Base-by-base conservation (phyloP, 495 filamentous ascomycete species). In the Xylaria intraflava region DNA sequence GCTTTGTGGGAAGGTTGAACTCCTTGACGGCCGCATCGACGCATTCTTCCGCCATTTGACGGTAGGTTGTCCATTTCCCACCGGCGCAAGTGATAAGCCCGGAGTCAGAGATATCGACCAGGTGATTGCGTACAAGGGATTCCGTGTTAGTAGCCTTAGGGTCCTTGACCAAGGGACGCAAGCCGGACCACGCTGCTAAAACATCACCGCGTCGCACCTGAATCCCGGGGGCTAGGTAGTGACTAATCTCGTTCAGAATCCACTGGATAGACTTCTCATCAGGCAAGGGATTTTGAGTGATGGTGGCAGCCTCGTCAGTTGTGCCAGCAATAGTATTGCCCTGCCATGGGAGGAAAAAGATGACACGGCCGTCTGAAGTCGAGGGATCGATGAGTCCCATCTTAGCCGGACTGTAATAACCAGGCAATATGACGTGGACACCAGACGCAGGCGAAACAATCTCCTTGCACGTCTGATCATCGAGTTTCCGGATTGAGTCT, bases 331-430 rank as follows among this genome's bases (percentile, higher is more conserved):
- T 97, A 24, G 93, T 98, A 72, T 98, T 98, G 43, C 93, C 93
- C 72, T 97, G 92, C 93, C 93, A 98, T 16, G 93, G 93, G 26
- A 98, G 81, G 81, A 98, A 98, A 83, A 98, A 98, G 62, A 97
- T 96, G 36, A 98, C 93, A 62, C 93, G 81, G 16, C 93, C 93
- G 65, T 98, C 93, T 0, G 92, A 96, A 0, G 93, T 97, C 9
- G 81, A 82, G 0, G 93, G 93, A 61, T 98, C 93, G 64, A 98
- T 95, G 35, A 98, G 77, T 36, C 93, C 93, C 93, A 98, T 98
- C 65, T 95, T 85, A 9, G 87, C 82, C 22, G 93, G 93, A 55
- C 85, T 90, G 78, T 89, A 97, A 75, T 95, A 98, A 27, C 93
- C 93, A 16, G 93, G 93, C 2, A 98, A 80, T 56, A 98, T 87